A percentile compares a stretch with the other conserved stretches of the same genome.
phyloP scores from a whole-genome alignment of 192 early-diverging fungal species.

The Coemansia sp. region DNA sequence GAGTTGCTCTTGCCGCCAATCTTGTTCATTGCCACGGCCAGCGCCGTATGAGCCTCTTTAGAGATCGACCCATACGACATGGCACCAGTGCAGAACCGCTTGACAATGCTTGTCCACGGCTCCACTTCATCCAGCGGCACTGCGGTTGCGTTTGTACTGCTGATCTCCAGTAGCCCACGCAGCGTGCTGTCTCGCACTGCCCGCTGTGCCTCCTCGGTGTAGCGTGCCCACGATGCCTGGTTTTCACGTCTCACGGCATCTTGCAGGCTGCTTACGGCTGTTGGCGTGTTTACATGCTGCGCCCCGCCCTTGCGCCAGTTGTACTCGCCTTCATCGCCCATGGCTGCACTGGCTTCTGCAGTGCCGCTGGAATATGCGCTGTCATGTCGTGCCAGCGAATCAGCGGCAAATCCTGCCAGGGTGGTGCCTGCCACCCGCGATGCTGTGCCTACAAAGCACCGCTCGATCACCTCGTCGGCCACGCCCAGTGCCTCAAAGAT shows the following conservation, averaged over 20 bases:
- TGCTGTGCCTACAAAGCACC: slow-evolving; percentile 94
- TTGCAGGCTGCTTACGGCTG: slow-evolving; percentile 83
- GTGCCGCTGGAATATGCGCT: slow-evolving; percentile 65
- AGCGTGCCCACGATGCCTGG: slow-evolving; percentile 78
- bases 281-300: slow-evolving; percentile 88
- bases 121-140: slow-evolving; percentile 95
- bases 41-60: slow-evolving; percentile 85
- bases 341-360: slow-evolving; percentile 61
- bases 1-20: slow-evolving; percentile 98
- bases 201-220: slow-evolving; percentile 74
- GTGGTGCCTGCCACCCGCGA: slow-evolving; percentile 91
- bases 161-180: slow-evolving; percentile 89
- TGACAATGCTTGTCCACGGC: slow-evolving; percentile 94
- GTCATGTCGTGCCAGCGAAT: slow-evolving; percentile 84
- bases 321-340: slow-evolving; percentile 96
- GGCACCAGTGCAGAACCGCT: slow-evolving; percentile 95
- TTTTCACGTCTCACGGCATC: slow-evolving; percentile 95
- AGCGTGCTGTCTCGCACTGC: slow-evolving; percentile 90
- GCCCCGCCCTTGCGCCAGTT: slow-evolving; percentile 96
- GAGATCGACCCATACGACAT: slow-evolving; percentile 99
- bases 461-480: slow-evolving; percentile 78
- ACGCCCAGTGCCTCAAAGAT: slow-evolving; percentile 97
- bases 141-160: slow-evolving; percentile 48
- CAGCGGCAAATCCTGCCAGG: slow-evolving; percentile 76
- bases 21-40: slow-evolving; percentile 94